phyloP scores from a whole-genome alignment of 2,329 filamentous ascomycete genomes.

The Penicillium hesseltinei region DNA sequence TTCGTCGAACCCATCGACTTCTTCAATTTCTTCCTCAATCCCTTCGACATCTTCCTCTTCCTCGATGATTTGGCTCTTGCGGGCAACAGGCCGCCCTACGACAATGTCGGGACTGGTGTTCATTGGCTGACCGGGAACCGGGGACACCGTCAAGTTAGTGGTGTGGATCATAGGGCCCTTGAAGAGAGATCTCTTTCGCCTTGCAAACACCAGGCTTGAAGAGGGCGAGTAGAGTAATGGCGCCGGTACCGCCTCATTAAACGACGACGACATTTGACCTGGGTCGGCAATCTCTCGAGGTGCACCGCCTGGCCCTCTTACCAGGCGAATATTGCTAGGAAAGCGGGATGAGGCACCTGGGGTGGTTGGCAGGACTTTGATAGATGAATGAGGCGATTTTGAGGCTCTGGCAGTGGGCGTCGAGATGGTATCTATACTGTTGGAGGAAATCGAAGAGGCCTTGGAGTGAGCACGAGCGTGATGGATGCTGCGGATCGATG shows the following conservation, averaged over 20 bases:
- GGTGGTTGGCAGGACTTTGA: constrained; percentile 92
- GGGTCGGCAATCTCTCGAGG: constrained; percentile 28
- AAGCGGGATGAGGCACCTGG: constrained; percentile 70
- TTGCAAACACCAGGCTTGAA: constrained; percentile 47
- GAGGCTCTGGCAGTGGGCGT: constrained; percentile 65
- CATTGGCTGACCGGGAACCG: constrained; percentile 30
- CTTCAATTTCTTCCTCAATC: constrained; percentile 41
- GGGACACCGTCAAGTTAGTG: constrained; percentile 35
- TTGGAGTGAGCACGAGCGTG: constrained; percentile 90
- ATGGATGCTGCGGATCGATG: constrained; percentile 86
- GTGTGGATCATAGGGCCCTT: constrained; percentile 47
- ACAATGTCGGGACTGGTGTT: constrained; percentile 16
- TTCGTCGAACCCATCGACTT: constrained; percentile 42
- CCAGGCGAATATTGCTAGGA: constrained; percentile 80
- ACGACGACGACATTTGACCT: constrained; percentile 31
- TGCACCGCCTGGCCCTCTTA: constrained; percentile 53
- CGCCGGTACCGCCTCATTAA: constrained; percentile 39
- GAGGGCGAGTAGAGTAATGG: constrained; percentile 42
- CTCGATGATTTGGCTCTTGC: constrained; percentile 46
- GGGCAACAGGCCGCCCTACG: constrained; percentile 28
- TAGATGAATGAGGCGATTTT: constrained; percentile 80
- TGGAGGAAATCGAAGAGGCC: constrained; percentile 86
- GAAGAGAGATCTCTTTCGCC: constrained; percentile 46
- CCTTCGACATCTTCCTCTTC: constrained; percentile 45
- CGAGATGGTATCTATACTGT: constrained; percentile 66